A percentile compares a stretch with the other conserved stretches of the same genome.
Conservation (phyloP, 192 early-diverging fungal genomes). For the Phlyctochytrium planicorne region DNA sequence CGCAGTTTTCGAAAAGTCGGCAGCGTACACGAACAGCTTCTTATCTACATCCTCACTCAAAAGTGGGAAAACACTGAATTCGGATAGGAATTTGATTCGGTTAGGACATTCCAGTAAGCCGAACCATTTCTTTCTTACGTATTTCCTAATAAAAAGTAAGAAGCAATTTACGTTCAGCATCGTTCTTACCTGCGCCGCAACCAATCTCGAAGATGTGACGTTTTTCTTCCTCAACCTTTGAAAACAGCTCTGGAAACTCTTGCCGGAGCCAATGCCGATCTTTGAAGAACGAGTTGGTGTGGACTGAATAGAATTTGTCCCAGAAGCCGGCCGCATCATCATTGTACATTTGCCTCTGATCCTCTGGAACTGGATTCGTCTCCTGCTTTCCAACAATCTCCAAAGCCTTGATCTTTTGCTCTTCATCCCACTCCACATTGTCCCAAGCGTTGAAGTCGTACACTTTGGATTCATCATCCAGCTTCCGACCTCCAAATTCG, state of each 20-base stretch:
- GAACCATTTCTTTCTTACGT: constrained; percentile 1
- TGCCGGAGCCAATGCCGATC: constrained; percentile 58
- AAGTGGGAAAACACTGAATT: constrained; percentile 92
- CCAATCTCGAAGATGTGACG: constrained; percentile 83
- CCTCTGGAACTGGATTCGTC: constrained; percentile 65
- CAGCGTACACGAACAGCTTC: constrained; percentile 86
- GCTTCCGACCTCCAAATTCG: constrained; percentile 74
- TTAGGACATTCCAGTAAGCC: neutral
- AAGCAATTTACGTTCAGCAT: neutral
- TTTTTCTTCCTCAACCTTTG: constrained; percentile 17
- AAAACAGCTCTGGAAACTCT: constrained; percentile 54
- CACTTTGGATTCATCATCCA: constrained; percentile 70
- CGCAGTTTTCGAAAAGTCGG: constrained; percentile 88
- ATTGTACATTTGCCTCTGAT: constrained; percentile 24
- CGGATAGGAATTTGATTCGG: constrained; percentile 28
- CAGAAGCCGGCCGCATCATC: constrained; percentile 40
- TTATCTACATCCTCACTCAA: constrained; percentile 65
- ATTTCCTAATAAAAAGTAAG: neutral
- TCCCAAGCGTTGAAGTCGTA: constrained; percentile 97
- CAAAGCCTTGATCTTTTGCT: constrained; percentile 76
- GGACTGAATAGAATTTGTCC: constrained; percentile 60
- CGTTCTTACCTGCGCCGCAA: constrained; percentile 81
- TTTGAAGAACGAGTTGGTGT: constrained; percentile 61
- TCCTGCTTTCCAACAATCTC: constrained; percentile 74
- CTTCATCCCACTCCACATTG: constrained; percentile 86